Evolutionary conservation across 225 moss, liverwort and hornwort species (phyloP).

Genomic region (Physcomitrellopsis africana): DNA sequence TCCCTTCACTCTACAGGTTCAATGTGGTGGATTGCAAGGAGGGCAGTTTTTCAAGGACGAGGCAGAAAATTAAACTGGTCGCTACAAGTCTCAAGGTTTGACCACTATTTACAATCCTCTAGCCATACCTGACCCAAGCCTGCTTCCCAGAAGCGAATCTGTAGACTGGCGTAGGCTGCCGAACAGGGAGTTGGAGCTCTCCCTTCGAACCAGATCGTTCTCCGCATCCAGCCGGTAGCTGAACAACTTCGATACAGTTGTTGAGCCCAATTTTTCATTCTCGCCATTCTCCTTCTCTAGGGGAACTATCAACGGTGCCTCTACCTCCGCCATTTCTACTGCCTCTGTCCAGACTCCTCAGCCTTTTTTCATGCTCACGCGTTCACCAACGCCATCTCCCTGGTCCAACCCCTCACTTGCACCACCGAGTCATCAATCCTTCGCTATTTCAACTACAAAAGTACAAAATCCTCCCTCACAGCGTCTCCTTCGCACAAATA

Average conservation of each 20-base stretch:
- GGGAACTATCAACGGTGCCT: conserved; percentile 28
- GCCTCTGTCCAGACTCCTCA: no score
- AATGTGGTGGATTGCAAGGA: not conserved
- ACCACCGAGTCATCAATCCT: no score
- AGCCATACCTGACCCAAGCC: conserved; percentile 44
- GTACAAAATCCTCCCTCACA: no score
- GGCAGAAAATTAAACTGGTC: not conserved
- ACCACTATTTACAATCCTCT: not conserved
- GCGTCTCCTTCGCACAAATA: no score
- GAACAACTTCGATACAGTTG: conserved; percentile 45
- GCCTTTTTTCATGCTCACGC: no score
- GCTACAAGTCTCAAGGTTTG: not conserved
- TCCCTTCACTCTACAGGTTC: not conserved
- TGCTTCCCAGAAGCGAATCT: conserved; percentile 44
- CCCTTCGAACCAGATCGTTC: conserved; percentile 41
- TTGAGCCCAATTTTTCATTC: conserved; percentile 10
- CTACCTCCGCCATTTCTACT: conserved; percentile 35
- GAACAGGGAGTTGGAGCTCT: conserved; percentile 45
- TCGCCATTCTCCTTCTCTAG: conserved; percentile 16
- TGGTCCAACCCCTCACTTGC: no score
- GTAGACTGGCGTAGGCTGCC: conserved; percentile 46
- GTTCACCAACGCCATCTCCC: no score
- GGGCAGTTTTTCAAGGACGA: not conserved
- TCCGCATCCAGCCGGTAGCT: conserved; percentile 55
- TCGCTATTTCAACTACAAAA: no score